Evolutionary conservation across 805 yeast species (phyloP), one percentile per base, ranked within the genome.

Genomic region (Lipomyces lipofer): DNA sequence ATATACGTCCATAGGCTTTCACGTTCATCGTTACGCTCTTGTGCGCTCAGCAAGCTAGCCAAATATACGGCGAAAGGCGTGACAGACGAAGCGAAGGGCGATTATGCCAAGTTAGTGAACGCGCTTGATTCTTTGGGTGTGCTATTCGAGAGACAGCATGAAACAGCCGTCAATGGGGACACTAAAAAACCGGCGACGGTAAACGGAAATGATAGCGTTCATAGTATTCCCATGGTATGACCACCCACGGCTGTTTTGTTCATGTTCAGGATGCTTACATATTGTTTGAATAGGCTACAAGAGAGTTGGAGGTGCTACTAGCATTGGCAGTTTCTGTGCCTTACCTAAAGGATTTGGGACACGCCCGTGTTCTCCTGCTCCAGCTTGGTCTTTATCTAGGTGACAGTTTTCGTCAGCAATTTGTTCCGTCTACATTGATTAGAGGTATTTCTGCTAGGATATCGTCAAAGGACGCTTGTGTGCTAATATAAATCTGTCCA

Each of bases 301-400:
- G 63, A 7, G 80, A 78, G 64, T 73, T 75, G 53, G 86, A 84
- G 58, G 76, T 78, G 4, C 70, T 84, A 54, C 60, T 78, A 43
- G 86, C 88, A 0, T 68, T 85, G 25, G 80, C 85, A 56, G 72
- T 72, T 25, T 70, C 81, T 12, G 73, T 81, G 5, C 58, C 64
- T 2, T 59, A 60, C 30, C 63, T 76, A 51, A 65, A 66, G 52
- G 73, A 70, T 50, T 65, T 66, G 22, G 63, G 59, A 4, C 79
- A 78, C 40, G 84, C 80, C 3, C 64, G 69, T 12, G 54, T 69
- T 8, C 65, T 83, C 30, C 63, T 78, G n/a, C 68, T 70, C 5
- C 77, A 79, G 54, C 72, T 84, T 47, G 67, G 74, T 5, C 58
- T 66, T 13, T 81, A 81, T 60, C 69, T 84, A 30, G 58, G 72